phyloP scores from a whole-genome alignment of 2,329 filamentous ascomycete genomes.

The Fusarium torreyae region DNA sequence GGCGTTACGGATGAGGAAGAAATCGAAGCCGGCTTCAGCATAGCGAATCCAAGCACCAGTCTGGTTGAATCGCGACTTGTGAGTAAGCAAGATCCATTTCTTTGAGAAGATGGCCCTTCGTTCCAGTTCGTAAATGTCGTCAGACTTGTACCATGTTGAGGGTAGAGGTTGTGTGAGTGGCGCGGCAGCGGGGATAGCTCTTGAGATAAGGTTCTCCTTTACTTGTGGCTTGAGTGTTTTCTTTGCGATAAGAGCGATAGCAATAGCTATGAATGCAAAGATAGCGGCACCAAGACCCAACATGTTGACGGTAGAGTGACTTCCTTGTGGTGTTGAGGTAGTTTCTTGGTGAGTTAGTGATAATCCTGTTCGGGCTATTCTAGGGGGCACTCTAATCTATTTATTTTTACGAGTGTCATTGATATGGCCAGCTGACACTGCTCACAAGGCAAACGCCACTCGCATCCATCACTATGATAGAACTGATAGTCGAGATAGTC shows the following conservation, averaged over 20 bases:
- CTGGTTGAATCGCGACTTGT: conserved; percentile 65
- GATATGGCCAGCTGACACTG: conserved; percentile 3
- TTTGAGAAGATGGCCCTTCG: conserved; percentile 70
- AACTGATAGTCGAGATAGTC: conserved; percentile 20
- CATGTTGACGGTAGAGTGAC: conserved; percentile 13
- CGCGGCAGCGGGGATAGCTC: conserved; percentile 23
- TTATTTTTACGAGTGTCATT: conserved; percentile 6
- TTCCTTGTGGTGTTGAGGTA: neutral
- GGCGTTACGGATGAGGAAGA: conserved; percentile 68
- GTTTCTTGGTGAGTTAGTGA: neutral
- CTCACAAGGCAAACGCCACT: conserved; percentile 23
- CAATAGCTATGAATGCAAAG: conserved; percentile 19
- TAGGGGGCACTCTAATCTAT: conserved; percentile 17
- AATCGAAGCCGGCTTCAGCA: conserved; percentile 68
- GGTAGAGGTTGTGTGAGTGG: conserved; percentile 40
- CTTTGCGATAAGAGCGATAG: conserved; percentile 8
- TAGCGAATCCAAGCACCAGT: conserved; percentile 70
- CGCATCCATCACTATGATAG: neutral
- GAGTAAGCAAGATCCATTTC: conserved; percentile 69
- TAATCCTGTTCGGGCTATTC: neutral
- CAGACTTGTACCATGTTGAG: conserved; percentile 63
- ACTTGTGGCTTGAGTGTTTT: conserved; percentile 27
- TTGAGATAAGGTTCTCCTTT: conserved; percentile 30
- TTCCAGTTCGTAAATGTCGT: conserved; percentile 70
- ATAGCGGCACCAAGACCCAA: conserved; percentile 24